A percentile compares a stretch with the other conserved stretches of the same genome.
phyloP scores from a whole-genome alignment of 2,329 filamentous ascomycete species.

The Proliferodiscus dingleyae region DNA sequence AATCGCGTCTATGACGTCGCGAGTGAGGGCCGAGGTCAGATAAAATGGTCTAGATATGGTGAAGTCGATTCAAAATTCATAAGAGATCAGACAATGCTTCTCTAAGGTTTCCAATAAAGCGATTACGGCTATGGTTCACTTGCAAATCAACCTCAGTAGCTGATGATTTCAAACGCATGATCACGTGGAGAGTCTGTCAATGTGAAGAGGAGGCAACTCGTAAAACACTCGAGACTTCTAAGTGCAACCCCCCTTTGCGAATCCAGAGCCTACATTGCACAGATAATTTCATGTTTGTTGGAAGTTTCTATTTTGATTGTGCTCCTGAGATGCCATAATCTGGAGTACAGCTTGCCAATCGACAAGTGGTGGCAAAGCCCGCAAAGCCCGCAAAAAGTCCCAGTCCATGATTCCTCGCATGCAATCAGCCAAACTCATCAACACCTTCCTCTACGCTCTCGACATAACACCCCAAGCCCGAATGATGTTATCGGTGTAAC shows the following conservation, averaged over 20 bases:
- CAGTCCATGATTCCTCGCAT: conserved; percentile 26
- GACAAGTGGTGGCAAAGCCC: conserved; percentile 28
- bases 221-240: too few relatives aligned
- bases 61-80: too few relatives aligned
- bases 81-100: too few relatives aligned
- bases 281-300: too few relatives aligned
- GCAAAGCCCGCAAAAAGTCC: conserved; percentile 30
- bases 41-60: too few relatives aligned
- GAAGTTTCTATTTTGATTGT: conserved; percentile 28
- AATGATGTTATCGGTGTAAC: conserved; percentile 99
- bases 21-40: neutral
- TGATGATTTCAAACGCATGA: neutral
- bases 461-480: conserved; percentile 98
- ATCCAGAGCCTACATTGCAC: too few relatives aligned
- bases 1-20: conserved; percentile 7
- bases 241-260: too few relatives aligned
- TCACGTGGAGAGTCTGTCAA: too few relatives aligned
- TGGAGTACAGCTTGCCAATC: conserved; percentile 31
- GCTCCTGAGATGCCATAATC: conserved; percentile 29
- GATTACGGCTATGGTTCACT: neutral
- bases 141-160: neutral
- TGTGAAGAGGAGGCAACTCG: too few relatives aligned
- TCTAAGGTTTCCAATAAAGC: neutral
- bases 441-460: conserved; percentile 59
- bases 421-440: conserved; percentile 13